Percentiles rank a stretch among this genome's conserved stretches.
These are phyloP conservation scores for Myxozyma neglecta DNA, from an alignment of 805 yeast genomes.

Conservation along the genomic window DNA sequence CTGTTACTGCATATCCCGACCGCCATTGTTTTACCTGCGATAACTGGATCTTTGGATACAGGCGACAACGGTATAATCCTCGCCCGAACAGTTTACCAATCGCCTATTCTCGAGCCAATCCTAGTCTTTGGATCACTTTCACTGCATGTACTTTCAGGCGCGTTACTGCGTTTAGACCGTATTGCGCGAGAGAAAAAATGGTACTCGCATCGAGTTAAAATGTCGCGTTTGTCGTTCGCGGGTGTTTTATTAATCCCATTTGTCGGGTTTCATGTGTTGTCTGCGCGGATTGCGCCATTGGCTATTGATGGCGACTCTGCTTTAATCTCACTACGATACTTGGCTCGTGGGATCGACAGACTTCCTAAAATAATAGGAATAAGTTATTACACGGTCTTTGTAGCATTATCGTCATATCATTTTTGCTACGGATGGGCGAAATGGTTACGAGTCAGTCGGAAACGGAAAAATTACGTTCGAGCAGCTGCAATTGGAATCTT, in stretches of 20 bases:
- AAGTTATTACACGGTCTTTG: conserved; percentile 7
- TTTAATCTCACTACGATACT: conserved; percentile 52
- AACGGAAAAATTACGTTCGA: conserved; percentile 2
- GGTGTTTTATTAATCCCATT: conserved; percentile 57
- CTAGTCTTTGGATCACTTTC: conserved; percentile 51
- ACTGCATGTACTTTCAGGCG: conserved; percentile 57
- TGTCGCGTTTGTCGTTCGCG: conserved; percentile 58
- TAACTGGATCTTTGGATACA: conserved; percentile 42
- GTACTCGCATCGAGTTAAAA: conserved; percentile 30
- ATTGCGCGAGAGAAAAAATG: conserved; percentile 33
- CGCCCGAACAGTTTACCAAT: conserved; percentile 62
- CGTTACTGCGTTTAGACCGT: conserved; percentile 40
- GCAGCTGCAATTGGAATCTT: not conserved
- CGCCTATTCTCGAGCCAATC: conserved; percentile 50
- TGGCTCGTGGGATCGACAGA: conserved; percentile 39
- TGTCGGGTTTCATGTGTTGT: conserved; percentile 49
- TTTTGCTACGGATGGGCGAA: conserved; percentile 24
- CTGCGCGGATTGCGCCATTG: conserved; percentile 54
- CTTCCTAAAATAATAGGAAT: not conserved
- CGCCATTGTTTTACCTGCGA: conserved; percentile 55
- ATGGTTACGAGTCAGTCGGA: conserved; percentile 14
- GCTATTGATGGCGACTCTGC: conserved; percentile 65
- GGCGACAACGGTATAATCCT: conserved; percentile 56
- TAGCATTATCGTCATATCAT: conserved; percentile 19
- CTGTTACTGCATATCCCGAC: conserved; percentile 57